Percentiles rank a stretch among this genome's conserved stretches.
phyloP scores from a whole-genome alignment of 352 stramenopile species.

The Globisporangium cederbergense region DNA sequence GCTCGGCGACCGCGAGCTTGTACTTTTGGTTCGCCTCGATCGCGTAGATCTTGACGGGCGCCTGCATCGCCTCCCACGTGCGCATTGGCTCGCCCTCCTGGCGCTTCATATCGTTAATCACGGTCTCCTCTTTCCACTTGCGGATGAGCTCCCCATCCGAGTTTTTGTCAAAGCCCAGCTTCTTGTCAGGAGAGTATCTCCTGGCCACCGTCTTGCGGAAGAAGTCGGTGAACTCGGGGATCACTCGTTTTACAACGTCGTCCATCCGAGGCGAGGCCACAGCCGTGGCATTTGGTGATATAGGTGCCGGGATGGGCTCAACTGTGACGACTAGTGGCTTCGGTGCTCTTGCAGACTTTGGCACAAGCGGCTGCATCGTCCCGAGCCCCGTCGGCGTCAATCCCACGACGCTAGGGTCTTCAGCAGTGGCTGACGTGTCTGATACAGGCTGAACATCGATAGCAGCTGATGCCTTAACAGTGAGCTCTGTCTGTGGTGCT shows the following conservation, averaged over 20 bases:
- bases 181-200: conserved; percentile 41
- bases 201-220: conserved; percentile 56
- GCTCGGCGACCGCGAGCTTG: conserved; percentile 23
- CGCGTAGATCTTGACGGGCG: conserved; percentile 53
- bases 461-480: neutral
- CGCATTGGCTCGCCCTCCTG: conserved; percentile 35
- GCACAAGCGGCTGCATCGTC: neutral
- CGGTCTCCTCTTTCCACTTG: conserved; percentile 55
- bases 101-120: conserved; percentile 39
- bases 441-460: neutral
- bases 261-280: neutral
- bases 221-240: conserved; percentile 69
- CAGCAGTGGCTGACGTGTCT: neutral
- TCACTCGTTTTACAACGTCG: conserved; percentile 7
- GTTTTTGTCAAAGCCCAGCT: conserved; percentile 62
- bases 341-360: neutral
- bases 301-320: neutral
- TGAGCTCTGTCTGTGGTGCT: neutral
- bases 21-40: conserved; percentile 66
- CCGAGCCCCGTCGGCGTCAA: conserved; percentile 4
- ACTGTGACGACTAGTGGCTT: neutral
- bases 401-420: neutral
- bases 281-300: neutral
- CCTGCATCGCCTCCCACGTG: conserved; percentile 65
- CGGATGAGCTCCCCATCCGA: conserved; percentile 49